Percentiles rank a stretch among this genome's conserved stretches.
These are phyloP conservation scores for Cajanus cajan DNA, from an alignment of 306 rosid genomes.

Conservation along the genomic window DNA sequence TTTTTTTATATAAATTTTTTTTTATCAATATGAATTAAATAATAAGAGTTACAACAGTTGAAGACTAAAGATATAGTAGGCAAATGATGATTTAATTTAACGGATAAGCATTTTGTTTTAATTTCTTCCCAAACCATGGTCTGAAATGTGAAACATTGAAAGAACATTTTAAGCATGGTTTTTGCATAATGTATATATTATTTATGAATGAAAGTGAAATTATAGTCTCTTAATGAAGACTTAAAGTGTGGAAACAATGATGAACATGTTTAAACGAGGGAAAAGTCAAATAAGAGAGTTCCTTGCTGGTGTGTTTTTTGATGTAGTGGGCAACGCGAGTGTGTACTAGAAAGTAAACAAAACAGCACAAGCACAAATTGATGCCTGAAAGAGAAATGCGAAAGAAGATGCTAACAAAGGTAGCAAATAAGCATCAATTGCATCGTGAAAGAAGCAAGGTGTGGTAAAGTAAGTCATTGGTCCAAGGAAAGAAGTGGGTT, in stretches of 20 bases:
- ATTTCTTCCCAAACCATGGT: background rate
- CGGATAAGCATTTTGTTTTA: background rate
- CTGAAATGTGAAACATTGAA: background rate
- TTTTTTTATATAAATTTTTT: too few relatives aligned
- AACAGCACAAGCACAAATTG: slow-evolving; percentile 27
- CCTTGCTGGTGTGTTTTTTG: background rate
- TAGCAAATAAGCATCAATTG: slow-evolving; percentile 30
- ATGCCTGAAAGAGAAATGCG: slow-evolving; percentile 27
- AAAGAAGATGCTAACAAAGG: slow-evolving; percentile 32
- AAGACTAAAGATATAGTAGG: background rate
- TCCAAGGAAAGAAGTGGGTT: slow-evolving; percentile 29
- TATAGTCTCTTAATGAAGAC: background rate
- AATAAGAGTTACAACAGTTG: too few relatives aligned
- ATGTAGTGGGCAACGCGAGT: slow-evolving; percentile 23
- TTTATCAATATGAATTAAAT: too few relatives aligned
- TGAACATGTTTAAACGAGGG: background rate
- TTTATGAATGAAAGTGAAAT: background rate
- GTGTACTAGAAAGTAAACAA: slow-evolving; percentile 22
- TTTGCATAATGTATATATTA: background rate
- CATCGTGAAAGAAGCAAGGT: slow-evolving; percentile 8
- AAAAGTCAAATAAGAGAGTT: slow-evolving; percentile 26
- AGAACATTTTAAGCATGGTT: background rate
- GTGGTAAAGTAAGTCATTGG: slow-evolving; percentile 22
- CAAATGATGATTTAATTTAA: background rate
- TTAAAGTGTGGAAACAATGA: background rate